A percentile compares a stretch with the other conserved stretches of the same genome.
phyloP scores from a whole-genome alignment of 306 rosid species.

The Argentina anserina region DNA sequence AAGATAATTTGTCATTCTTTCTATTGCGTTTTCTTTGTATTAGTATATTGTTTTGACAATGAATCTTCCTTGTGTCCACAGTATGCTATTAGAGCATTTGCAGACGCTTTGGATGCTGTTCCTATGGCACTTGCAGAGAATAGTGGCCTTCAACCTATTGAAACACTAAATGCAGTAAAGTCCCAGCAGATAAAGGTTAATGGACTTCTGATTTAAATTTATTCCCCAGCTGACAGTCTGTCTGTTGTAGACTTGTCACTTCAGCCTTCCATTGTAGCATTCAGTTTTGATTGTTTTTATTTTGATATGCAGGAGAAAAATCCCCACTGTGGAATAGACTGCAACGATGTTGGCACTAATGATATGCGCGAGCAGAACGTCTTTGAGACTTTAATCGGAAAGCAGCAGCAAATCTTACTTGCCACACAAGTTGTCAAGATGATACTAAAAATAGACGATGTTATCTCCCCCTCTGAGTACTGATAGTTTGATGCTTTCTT shows the following conservation, averaged over 20 bases:
- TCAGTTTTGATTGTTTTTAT: slow-evolving; percentile 6
- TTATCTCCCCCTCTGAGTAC: slow-evolving; percentile 67
- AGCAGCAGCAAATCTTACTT: slow-evolving; percentile 87
- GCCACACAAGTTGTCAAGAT: slow-evolving; percentile 98
- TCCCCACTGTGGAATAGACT: slow-evolving; percentile 77
- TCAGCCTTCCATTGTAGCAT: not conserved
- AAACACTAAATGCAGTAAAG: slow-evolving; percentile 88
- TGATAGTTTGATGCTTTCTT: slow-evolving; percentile 27
- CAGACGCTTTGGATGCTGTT: slow-evolving; percentile 79
- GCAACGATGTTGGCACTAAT: slow-evolving; percentile 87
- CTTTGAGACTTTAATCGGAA: slow-evolving; percentile 88
- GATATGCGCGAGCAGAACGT: slow-evolving; percentile 93
- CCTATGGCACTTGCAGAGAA: slow-evolving; percentile 99
- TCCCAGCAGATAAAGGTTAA: slow-evolving; percentile 89
- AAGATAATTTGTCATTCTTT: not conserved
- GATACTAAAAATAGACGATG: slow-evolving; percentile 95
- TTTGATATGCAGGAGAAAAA: slow-evolving; percentile 61
- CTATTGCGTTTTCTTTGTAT: too few species aligned
- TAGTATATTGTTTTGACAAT: not conserved
- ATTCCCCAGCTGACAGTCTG: not conserved
- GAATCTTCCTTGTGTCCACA: slow-evolving; percentile 31
- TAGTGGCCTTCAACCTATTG: slow-evolving; percentile 96
- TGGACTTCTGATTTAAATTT: not conserved
- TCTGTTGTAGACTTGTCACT: not conserved
- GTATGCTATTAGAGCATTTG: slow-evolving; percentile 97